Conservation (phyloP, 163 green algal genomes). For the Chlorella variabilis region DNA sequence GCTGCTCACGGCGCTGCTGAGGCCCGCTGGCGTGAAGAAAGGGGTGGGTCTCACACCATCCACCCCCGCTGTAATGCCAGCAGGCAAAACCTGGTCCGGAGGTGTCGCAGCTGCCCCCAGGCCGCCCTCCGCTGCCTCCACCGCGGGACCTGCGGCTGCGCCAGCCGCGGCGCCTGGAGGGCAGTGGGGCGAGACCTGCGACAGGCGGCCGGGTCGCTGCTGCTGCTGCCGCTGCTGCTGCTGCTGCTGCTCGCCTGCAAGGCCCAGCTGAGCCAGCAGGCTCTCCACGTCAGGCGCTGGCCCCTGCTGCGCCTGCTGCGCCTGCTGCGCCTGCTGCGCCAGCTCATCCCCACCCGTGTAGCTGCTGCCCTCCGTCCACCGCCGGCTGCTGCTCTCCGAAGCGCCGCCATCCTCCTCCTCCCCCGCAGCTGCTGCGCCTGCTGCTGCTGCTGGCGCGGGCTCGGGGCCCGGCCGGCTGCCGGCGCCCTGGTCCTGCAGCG, state of each 20-base stretch:
- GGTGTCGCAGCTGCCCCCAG: too few relatives aligned
- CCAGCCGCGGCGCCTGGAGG: neutral
- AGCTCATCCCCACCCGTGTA: neutral
- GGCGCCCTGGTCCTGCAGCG: too few relatives aligned
- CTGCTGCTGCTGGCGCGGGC: neutral
- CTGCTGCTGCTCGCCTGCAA: neutral
- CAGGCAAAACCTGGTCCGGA: too few relatives aligned
- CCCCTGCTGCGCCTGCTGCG: neutral
- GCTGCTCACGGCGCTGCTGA: neutral
- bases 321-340: neutral
- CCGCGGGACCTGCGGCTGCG: too few relatives aligned
- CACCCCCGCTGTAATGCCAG: neutral
- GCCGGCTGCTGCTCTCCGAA: slow-evolving; percentile 10
- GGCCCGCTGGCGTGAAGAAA: slow-evolving; percentile 25
- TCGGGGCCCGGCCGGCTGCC: neutral
- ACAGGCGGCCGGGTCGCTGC: neutral
- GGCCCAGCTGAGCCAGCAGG: neutral
- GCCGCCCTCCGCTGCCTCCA: too few relatives aligned
- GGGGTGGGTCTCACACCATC: neutral
- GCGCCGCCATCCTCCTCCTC: neutral
- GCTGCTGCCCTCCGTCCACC: slow-evolving; percentile 29
- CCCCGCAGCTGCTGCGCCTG: neutral
- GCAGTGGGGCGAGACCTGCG: slow-evolving; percentile 11
- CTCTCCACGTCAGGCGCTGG: neutral
- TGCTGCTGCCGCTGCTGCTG: neutral